Conservation (phyloP, 352 stramenopile species). For the Phytophthora ramorum region DNA sequence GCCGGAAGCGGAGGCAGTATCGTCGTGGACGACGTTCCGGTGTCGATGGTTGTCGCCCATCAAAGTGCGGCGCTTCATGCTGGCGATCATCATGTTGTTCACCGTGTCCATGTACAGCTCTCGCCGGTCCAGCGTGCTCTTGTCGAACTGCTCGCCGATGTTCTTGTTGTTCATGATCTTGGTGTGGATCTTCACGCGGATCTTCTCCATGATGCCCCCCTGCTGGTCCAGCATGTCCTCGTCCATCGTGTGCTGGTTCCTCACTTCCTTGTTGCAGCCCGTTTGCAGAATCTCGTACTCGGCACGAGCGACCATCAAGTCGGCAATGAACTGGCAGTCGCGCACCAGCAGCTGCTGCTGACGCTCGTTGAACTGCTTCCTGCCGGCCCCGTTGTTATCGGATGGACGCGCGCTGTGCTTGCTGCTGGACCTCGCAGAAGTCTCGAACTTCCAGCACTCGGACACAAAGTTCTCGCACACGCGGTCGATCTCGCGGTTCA, state of each 20-base stretch:
- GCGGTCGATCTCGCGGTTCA: constrained; percentile 84
- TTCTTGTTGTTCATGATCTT: constrained; percentile 94
- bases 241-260: constrained; percentile 52
- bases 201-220: constrained; percentile 67
- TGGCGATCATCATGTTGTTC: constrained; percentile 78
- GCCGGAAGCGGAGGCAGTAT: constrained; percentile 22
- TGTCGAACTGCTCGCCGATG: constrained; percentile 89
- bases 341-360: constrained; percentile 81
- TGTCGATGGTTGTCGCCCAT: constrained; percentile 20
- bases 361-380: constrained; percentile 84
- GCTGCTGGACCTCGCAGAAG: constrained; percentile 66
- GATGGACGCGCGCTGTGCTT: constrained; percentile 39
- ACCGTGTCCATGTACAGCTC: constrained; percentile 86
- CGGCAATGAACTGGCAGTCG: constrained; percentile 85
- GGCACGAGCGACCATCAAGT: constrained; percentile 75
- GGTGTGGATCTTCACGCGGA: constrained; percentile 76
- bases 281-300: constrained; percentile 80
- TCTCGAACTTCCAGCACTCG: constrained; percentile 91
- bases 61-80: constrained; percentile 76
- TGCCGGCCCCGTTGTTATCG: constrained; percentile 52
- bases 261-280: constrained; percentile 71
- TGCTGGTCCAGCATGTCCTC: constrained; percentile 79
- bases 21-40: constrained; percentile 30
- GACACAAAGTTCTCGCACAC: constrained; percentile 82
- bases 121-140: constrained; percentile 73